A percentile compares a stretch with the other conserved stretches of the same genome.
Conservation (phyloP, 1,139 yeast species). For the Yamadazyma taylorii region DNA sequence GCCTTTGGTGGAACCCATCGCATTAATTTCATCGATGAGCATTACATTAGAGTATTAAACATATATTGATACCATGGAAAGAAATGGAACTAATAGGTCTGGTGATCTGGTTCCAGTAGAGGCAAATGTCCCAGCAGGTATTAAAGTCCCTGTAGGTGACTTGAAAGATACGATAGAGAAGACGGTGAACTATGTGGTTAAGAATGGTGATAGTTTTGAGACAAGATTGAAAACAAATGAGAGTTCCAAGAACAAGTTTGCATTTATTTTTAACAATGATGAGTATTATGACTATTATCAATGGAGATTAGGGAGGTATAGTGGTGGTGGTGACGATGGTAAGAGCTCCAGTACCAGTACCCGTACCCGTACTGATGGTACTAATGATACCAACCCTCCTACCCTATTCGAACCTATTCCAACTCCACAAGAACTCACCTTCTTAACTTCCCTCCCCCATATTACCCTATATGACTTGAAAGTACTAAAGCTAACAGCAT, state of each 20-base stretch:
- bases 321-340: background rate
- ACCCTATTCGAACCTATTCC: background rate
- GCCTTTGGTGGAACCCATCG: no score
- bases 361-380: no score
- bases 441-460: slow-evolving; percentile 51
- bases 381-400: no score
- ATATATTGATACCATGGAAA: no score
- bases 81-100: no score
- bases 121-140: slow-evolving; percentile 33
- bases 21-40: no score
- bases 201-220: slow-evolving; percentile 71
- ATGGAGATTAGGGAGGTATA: slow-evolving; percentile 28
- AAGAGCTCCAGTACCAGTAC: background rate
- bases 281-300: slow-evolving; percentile 60
- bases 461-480: slow-evolving; percentile 67
- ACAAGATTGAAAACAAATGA: slow-evolving; percentile 52
- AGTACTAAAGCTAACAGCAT: slow-evolving; percentile 71
- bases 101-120: background rate
- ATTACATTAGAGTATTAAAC: no score
- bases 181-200: slow-evolving; percentile 67
- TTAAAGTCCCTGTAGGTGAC: slow-evolving; percentile 59
- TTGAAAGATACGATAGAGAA: slow-evolving; percentile 61
- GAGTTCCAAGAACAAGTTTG: slow-evolving; percentile 52
- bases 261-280: slow-evolving; percentile 56
- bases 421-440: slow-evolving; percentile 32